Evolutionary conservation across 2,329 filamentous ascomycete species (phyloP), one percentile per base, ranked within the genome.

Genomic region (Diaporthe capsici): DNA sequence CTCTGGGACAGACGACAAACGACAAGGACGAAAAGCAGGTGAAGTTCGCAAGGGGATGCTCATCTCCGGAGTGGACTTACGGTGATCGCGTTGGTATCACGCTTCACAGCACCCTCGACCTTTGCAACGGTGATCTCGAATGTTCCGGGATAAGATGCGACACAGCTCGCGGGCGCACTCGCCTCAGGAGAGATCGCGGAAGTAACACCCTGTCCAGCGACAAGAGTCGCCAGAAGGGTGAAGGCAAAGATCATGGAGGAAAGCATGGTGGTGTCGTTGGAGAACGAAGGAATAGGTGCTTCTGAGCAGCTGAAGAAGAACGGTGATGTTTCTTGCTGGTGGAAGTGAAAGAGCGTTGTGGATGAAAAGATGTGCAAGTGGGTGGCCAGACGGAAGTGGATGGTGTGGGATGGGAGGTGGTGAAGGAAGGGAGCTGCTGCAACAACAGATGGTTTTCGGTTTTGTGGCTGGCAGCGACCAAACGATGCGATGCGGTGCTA

Each of bases 61-160:
- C 34, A 55, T 70, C 6, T 28, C 15, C n/a, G 65, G 49, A 70
- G 65, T 31, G 37, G 20, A 79, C 81, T 78, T 76, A 85, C 84
- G 70, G 77, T 34, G 68, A 76, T 73, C 57, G 78, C 70, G 76
- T 76, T 75, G 49, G 17, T 67, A 4, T 55, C 44, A 78, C 82
- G 82, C 85, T 86, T 78, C 78, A 86, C 75, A 82, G 86, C 82
- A 17, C 82, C 77, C 47, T 79, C 76, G 47, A 84, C 78, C 28
- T 83, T 82, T 60, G 89, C 84, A 71, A 91, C 87, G 65, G 90
- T 88, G 77, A 94, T 88, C 81, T 91, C 86, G 79, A 94, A 94
- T 47, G 84, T 84, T 65, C 90, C 90, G 20, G 85, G 80, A 79
- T 87, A 88, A 72, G 82, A 87, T 15, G 84, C 77, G 63, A 83